Percentiles rank a stretch among this genome's conserved stretches.
Conservation (phyloP, 148 eudicot genomes). For the Vaccinium corymbosum region DNA sequence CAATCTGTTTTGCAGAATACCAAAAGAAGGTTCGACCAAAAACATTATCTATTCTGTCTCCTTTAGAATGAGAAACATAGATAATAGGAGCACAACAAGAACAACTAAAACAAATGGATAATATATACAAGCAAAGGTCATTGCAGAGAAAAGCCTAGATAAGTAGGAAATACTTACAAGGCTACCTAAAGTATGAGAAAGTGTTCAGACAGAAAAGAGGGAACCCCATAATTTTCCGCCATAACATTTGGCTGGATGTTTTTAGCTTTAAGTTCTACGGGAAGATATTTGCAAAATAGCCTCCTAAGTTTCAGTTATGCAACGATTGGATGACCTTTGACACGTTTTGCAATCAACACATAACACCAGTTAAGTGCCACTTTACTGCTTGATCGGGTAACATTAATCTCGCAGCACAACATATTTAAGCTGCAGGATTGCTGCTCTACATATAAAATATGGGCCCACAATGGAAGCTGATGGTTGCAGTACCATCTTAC, state of each 20-base stretch:
- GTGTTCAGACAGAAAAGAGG: neutral
- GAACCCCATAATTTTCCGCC: neutral
- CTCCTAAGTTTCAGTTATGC: neutral
- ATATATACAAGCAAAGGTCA: neutral
- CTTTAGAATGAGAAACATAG: neutral
- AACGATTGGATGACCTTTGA: neutral
- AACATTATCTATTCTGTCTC: neutral
- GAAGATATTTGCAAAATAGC: neutral
- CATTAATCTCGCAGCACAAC: neutral
- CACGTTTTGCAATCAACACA: neutral
- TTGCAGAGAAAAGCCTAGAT: neutral
- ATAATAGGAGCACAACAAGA: neutral
- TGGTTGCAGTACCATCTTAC: neutral
- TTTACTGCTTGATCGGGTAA: neutral
- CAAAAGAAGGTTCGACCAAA: neutral
- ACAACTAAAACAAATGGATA: neutral
- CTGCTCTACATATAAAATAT: neutral
- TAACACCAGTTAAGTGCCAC: neutral
- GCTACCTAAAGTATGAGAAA: neutral
- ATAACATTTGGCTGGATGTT: neutral
- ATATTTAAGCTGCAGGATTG: neutral
- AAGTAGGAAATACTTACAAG: neutral
- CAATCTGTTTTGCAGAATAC: neutral
- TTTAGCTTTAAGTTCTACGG: neutral
- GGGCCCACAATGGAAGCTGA: neutral